Conservation (phyloP, 306 rosid species). For the Acmispon strigosus region DNA sequence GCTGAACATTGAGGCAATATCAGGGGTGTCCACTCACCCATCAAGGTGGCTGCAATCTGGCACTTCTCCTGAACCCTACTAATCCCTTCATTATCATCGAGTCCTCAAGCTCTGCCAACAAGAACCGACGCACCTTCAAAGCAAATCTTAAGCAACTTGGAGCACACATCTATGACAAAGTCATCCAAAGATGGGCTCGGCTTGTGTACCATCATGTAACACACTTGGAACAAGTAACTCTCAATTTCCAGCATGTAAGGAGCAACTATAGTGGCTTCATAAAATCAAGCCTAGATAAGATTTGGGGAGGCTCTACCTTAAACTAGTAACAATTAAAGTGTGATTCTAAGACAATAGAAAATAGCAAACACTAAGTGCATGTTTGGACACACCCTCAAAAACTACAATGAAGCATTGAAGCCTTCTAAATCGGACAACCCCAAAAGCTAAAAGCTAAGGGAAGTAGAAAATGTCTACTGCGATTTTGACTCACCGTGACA, state of each 20-base stretch:
- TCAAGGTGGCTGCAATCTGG: conserved; percentile 82
- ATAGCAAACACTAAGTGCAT: too few relatives aligned
- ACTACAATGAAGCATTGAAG: too few relatives aligned
- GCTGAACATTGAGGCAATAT: conserved; percentile 40
- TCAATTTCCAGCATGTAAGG: conserved; percentile 82
- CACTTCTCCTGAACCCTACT: conserved; percentile 84
- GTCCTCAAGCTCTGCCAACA: conserved; percentile 90
- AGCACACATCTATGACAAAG: conserved; percentile 87
- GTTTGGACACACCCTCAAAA: too few relatives aligned
- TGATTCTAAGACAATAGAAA: too few relatives aligned
- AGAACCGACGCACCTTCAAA: conserved; percentile 89
- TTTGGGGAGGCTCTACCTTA: too few relatives aligned
- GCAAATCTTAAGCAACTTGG: conserved; percentile 89
- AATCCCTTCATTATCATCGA: conserved; percentile 90
- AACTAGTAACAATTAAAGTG: too few relatives aligned
- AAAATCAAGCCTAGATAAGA: too few relatives aligned
- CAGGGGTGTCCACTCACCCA: conserved; percentile 84
- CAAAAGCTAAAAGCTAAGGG: too few relatives aligned
- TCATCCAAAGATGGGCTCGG: conserved; percentile 94
- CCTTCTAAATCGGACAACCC: too few relatives aligned
- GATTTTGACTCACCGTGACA: too few relatives aligned
- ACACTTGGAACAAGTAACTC: conserved; percentile 93
- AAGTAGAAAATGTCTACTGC: too few relatives aligned
- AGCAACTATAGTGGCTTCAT: too few relatives aligned
- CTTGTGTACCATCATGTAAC: conserved; percentile 93